Percentiles rank a stretch among this genome's conserved stretches.
These are phyloP conservation scores for Cyberlindnera galapagoensis DNA, from an alignment of 805 yeast genomes.

Conservation along the genomic window DNA sequence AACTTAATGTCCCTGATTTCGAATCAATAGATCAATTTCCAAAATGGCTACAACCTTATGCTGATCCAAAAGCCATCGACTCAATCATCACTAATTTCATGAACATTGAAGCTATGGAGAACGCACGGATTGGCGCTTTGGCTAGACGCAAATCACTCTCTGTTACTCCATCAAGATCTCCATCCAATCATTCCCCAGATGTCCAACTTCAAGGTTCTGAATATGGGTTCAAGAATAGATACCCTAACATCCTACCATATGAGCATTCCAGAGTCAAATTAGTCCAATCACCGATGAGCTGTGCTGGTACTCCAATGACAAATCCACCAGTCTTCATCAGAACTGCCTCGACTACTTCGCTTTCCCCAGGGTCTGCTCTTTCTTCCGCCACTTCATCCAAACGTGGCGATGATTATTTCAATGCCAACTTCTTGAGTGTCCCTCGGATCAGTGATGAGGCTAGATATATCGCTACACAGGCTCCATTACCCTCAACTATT, in stretches of 20 bases:
- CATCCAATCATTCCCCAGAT: slow-evolving; percentile 9
- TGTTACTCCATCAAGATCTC: slow-evolving; percentile 4
- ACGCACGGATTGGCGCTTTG: slow-evolving; percentile 20
- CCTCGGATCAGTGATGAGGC: slow-evolving; percentile 29
- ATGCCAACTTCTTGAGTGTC: slow-evolving; percentile 61
- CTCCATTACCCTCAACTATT: slow-evolving; percentile 71
- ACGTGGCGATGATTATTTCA: slow-evolving; percentile 18
- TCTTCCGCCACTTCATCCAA: slow-evolving; percentile 1
- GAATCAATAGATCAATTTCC: slow-evolving; percentile 21
- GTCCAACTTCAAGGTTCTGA: slow-evolving; percentile 48
- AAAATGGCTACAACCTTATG: slow-evolving; percentile 41
- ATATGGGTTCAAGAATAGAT: slow-evolving; percentile 67
- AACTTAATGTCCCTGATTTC: slow-evolving; percentile 11
- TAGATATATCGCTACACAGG: slow-evolving; percentile 81
- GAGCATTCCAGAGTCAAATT: slow-evolving; percentile 41
- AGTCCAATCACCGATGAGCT: slow-evolving; percentile 28
- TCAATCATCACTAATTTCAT: slow-evolving; percentile 23
- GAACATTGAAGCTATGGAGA: slow-evolving; percentile 31
- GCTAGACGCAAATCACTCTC: slow-evolving; percentile 12
- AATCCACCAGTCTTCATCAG: slow-evolving; percentile 3
- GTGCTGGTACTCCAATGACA: slow-evolving; percentile 10
- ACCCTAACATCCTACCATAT: slow-evolving; percentile 74
- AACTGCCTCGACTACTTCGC: slow-evolving; percentile 3
- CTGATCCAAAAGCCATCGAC: slow-evolving; percentile 17
- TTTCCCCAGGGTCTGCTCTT: slow-evolving; percentile 24